Evolutionary conservation across 352 stramenopile species (phyloP).

Genomic region (Phytophthora nicotianae): DNA sequence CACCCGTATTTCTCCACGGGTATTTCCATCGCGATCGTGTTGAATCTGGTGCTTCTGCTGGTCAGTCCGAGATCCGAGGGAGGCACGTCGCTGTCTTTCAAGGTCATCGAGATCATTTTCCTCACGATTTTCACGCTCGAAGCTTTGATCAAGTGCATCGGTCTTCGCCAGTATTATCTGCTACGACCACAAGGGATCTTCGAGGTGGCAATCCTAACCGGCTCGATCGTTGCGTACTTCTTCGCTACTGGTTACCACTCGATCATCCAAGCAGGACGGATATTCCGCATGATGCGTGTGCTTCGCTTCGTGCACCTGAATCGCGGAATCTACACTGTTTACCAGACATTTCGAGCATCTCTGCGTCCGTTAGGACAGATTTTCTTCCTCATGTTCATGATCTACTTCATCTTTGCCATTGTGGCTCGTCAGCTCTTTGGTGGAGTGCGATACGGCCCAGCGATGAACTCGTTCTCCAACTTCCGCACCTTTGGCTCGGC

Average conservation of each 20-base stretch:
- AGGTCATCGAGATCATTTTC: conserved; percentile 75
- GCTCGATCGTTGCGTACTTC: conserved; percentile 72
- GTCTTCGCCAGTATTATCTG: conserved; percentile 70
- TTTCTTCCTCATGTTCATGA: conserved; percentile 83
- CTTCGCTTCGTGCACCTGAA: conserved; percentile 79
- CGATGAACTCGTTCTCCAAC: conserved; percentile 74
- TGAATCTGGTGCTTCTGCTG: conserved; percentile 74
- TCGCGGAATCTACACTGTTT: conserved; percentile 72
- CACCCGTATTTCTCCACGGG: conserved; percentile 59
- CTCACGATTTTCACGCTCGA: conserved; percentile 64
- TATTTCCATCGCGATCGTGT: conserved; percentile 65
- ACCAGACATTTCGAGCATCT: conserved; percentile 77
- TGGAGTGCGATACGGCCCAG: conserved; percentile 56
- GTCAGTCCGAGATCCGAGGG: conserved; percentile 52
- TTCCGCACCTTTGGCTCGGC: conserved; percentile 70
- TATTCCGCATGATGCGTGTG: conserved; percentile 83
- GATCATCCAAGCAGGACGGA: conserved; percentile 69
- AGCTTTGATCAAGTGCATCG: conserved; percentile 60
- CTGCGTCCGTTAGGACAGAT: conserved; percentile 73
- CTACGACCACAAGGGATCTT: conserved; percentile 59
- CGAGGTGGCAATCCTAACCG: conserved; percentile 63
- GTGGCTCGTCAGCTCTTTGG: conserved; percentile 79
- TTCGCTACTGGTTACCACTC: conserved; percentile 63
- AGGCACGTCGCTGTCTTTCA: conserved; percentile 40
- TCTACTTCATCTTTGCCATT: conserved; percentile 85